Conservation (phyloP, 106 monocot genomes). For the Iris macrosiphon region DNA sequence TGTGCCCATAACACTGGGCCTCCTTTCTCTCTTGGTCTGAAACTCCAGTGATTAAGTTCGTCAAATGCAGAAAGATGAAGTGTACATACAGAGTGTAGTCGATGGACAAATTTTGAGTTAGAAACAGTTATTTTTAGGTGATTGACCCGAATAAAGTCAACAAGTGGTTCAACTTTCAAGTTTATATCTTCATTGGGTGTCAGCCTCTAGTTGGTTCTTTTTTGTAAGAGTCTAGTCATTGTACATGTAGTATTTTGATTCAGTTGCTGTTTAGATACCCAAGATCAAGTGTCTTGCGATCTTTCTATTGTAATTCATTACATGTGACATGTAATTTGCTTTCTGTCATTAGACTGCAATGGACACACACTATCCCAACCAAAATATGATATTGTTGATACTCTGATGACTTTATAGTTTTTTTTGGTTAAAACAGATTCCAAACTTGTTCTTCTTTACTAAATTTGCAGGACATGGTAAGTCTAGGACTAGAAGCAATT, state of each 20-base stretch:
- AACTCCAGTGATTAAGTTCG: not conserved
- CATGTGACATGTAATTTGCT: not conserved
- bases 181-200: not conserved
- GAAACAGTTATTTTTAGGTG: not conserved
- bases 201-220: not conserved
- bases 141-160: too few relatives aligned
- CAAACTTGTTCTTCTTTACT: too few relatives aligned
- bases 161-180: too few relatives aligned
- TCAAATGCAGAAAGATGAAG: not conserved
- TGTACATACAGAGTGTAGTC: not conserved
- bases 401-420: not conserved
- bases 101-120: not conserved
- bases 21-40: too few relatives aligned
- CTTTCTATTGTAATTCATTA: not conserved
- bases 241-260: not conserved
- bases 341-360: not conserved
- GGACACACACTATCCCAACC: conserved; percentile 1
- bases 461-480: conserved; percentile 5
- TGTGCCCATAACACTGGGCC: too few relatives aligned
- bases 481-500: conserved; percentile 5
- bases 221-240: not conserved
- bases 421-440: not conserved
- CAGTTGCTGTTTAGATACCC: too few relatives aligned
- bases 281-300: too few relatives aligned
- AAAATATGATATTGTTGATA: conserved; percentile 1